Base-by-base conservation (phyloP, 1,284 basidiomycete species). In the Schizophyllum amplum region DNA sequence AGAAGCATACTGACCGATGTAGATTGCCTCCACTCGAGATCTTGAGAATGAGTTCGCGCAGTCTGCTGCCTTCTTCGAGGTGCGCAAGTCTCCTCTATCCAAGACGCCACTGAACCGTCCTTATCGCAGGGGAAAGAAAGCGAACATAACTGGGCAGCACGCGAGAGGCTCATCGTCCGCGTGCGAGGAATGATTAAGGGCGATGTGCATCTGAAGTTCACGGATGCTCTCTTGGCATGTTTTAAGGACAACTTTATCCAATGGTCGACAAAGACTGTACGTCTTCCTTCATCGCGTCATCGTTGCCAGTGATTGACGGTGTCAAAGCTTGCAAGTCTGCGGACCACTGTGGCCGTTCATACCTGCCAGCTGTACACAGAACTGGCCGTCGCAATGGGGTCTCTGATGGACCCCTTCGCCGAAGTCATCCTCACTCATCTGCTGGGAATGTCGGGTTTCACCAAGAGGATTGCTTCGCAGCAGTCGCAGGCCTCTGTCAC, bases 161-260 rank as follows among this genome's bases (percentile, higher is more conserved):
- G 96, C 60, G 96, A 99, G 62, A 83, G 81, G 60, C 79, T 87
- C 13, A 78, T 98, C 58, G 77, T 85, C 52, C 81, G 84, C 17
- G 84, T 99, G 9, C 82, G 97, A 52, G 95, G 96, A 5, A 94
- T 99, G 91, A 71, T 99, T 60, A 90, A 87, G 62, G 92, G 90
- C 24, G 87, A 89, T 51, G 87, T 89, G 1, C 86, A 92, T 64
- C 69, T 75, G 24, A 84, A 89, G 57, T 94, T 87, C 65, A 69
- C 78, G 1, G 88, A 92, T 1, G 74, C 81, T 1, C 97, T 98
- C 67, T 64, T 94, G 24, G 72, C 75, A 21, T 83, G 83, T 26
- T 73, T 98, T 55, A 93, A 90, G 67, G 79, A 81, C 47, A 81
- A 83, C 9, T 87, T 94, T 58, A 79, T 93, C 54, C 91, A 94